phyloP scores from a whole-genome alignment of 306 rosid species.

The Styphnolobium japonicum region DNA sequence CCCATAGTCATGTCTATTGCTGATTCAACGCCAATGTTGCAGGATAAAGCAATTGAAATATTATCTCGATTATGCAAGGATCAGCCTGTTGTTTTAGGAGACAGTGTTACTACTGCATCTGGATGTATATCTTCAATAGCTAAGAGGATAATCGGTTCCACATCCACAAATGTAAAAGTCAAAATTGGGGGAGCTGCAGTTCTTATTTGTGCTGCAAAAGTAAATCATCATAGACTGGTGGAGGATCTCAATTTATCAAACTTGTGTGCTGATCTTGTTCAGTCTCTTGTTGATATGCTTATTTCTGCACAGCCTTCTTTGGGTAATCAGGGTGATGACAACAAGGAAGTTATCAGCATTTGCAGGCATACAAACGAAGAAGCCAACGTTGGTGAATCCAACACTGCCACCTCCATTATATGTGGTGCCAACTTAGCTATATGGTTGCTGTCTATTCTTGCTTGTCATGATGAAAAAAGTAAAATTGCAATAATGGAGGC shows the following conservation, averaged over 20 bases:
- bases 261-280: slow-evolving; percentile 65
- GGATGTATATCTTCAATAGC: slow-evolving; percentile 75
- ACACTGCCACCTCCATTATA: slow-evolving; percentile 53
- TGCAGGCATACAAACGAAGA: slow-evolving; percentile 54
- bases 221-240: slow-evolving; percentile 73
- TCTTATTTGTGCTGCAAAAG: slow-evolving; percentile 88
- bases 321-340: slow-evolving; percentile 38
- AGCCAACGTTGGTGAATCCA: slow-evolving; percentile 38
- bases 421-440: slow-evolving; percentile 67
- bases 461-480: slow-evolving; percentile 81
- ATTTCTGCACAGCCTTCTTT: slow-evolving; percentile 47
- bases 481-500: slow-evolving; percentile 82
- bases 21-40: slow-evolving; percentile 66
- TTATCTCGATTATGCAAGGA: slow-evolving; percentile 83
- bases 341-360: slow-evolving; percentile 67
- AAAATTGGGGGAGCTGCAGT: slow-evolving; percentile 87
- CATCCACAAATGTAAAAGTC: slow-evolving; percentile 60
- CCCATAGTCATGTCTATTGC: slow-evolving; percentile 86
- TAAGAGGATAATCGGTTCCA: slow-evolving; percentile 73
- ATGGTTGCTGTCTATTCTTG: slow-evolving; percentile 86
- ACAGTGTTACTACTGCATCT: slow-evolving; percentile 54
- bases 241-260: slow-evolving; percentile 78
- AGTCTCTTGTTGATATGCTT: slow-evolving; percentile 70
- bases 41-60: slow-evolving; percentile 94
- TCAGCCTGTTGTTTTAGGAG: slow-evolving; percentile 80